phyloP scores from a whole-genome alignment of 2,329 filamentous ascomycete genomes.

The Thelonectria rubi region DNA sequence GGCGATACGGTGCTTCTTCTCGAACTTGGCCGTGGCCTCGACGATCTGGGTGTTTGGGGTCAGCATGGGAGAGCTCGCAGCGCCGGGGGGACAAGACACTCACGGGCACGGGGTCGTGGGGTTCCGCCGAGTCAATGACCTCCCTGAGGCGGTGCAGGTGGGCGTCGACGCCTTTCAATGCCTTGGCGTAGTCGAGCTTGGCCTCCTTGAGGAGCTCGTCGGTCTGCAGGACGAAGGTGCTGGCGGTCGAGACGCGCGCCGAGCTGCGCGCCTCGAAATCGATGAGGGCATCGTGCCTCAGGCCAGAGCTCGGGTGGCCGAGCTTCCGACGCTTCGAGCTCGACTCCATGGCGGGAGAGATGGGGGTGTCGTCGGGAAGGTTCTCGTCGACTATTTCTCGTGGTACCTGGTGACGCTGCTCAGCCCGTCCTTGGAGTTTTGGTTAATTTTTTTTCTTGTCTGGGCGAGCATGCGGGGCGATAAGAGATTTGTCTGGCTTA shows the following conservation, averaged over 20 bases:
- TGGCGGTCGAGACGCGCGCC: conserved; percentile 56
- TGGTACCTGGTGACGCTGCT: conserved; percentile 29
- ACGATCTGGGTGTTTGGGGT: conserved; percentile 62
- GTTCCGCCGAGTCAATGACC: conserved; percentile 59
- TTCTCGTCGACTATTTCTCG: conserved; percentile 27
- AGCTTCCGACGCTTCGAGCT: conserved; percentile 61
- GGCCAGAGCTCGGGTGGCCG: conserved; percentile 49
- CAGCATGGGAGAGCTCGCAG: conserved; percentile 17
- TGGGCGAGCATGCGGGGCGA: conserved; percentile 38
- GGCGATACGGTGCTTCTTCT: conserved; percentile 72
- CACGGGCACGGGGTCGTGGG: conserved; percentile 62
- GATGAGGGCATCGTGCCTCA: conserved; percentile 50
- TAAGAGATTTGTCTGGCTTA: conserved; percentile 35
- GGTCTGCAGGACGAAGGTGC: conserved; percentile 67
- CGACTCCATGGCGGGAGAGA: conserved; percentile 52
- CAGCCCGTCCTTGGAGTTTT: conserved; percentile 21
- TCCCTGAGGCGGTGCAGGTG: conserved; percentile 63
- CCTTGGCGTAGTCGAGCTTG: conserved; percentile 60
- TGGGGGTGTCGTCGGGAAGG: conserved; percentile 18
- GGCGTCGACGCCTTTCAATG: conserved; percentile 58
- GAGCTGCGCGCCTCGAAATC: conserved; percentile 53
- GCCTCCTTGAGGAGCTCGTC: conserved; percentile 67
- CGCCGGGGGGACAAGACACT: conserved; percentile 38
- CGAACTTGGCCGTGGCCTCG: conserved; percentile 73
- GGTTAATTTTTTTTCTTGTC: conserved; percentile 36